phyloP scores from a whole-genome alignment of 108 stramenopile genomes.

The Mayamaea pseudoterrestris region DNA sequence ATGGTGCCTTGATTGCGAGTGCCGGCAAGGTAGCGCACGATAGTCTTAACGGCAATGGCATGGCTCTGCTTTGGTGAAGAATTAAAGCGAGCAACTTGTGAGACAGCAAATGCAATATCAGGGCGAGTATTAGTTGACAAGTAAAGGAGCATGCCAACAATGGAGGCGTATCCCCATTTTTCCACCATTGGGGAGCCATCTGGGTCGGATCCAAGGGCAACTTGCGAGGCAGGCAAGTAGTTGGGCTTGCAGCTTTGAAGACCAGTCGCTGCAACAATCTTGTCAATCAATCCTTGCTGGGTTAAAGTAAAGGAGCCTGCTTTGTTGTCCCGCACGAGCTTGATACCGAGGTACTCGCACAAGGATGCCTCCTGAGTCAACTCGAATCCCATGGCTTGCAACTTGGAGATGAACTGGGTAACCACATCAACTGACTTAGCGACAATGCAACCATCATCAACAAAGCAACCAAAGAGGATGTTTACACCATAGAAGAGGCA shows the following conservation, averaged over 20 bases:
- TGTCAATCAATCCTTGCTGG: conserved; percentile 10
- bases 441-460: conserved; percentile 21
- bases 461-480: conserved; percentile 25
- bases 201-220: conserved; percentile 17
- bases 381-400: conserved; percentile 1
- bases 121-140: conserved; percentile 14
- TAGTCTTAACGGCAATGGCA: conserved; percentile 26
- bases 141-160: conserved; percentile 32
- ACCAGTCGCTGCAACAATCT: conserved; percentile 6
- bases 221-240: neutral
- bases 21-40: conserved; percentile 25
- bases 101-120: conserved; percentile 23
- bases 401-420: conserved; percentile 1
- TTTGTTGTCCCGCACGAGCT: neutral
- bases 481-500: conserved; percentile 20
- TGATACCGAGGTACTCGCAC: conserved; percentile 10
- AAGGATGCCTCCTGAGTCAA: conserved; percentile 10
- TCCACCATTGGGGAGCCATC: conserved; percentile 18
- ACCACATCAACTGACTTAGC: neutral
- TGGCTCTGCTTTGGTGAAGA: conserved; percentile 18
- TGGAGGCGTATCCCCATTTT: conserved; percentile 20
- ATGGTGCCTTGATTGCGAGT: conserved; percentile 15
- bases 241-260: conserved; percentile 5
- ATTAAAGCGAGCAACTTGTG: conserved; percentile 17
- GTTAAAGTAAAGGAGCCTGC: conserved; percentile 5